Base-by-base conservation (phyloP, 805 yeast species). In the Isabelozyma pseudorhagii region DNA sequence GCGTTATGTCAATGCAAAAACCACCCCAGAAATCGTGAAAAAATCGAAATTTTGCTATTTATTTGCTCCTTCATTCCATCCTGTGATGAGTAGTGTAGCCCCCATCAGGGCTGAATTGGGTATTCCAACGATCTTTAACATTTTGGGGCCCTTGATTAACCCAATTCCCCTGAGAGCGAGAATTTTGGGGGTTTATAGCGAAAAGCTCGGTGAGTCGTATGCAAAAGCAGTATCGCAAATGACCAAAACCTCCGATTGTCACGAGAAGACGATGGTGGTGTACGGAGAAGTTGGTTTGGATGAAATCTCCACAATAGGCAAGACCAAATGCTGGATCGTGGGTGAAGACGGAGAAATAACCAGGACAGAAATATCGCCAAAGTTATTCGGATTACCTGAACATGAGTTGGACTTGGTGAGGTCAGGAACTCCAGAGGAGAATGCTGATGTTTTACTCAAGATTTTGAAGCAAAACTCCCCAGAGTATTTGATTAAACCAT, bases 51-150 rank as follows among this genome's bases (percentile, higher is more conserved):
- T 81, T 59, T 85, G 81, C 69, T 94, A 81, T 62, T 74, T 94
- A 18, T 87, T 89, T 63, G 99, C 99, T 1, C 98, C 98, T 4
- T 84, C 90, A 42, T 94, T 92, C 76, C 98, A 94, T 66, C 87
- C 87, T 10, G 96, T 93, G 4, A 88, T 94, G 96, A 89, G 82
- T 40, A 76, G 78, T 47, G 94, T 93, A 8, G 96, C 92, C 1
- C 74, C 78, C 15, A 69, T 94, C n/a, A 78, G 99, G 60, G 79
- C 85, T 42, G 74, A 81, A 27, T 67, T 94, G 50, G 97, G 97
- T 0, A 80, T 93, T 9, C 98, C 98, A 2, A 87, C 98, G 1
- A 89, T 94, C 21, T 94, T 94, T 78, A 94, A 94, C 67, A 84
- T 94, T 10, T 71, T 94, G 51, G 99, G 99, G 0, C 99, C 99